Conservation (phyloP, 768 basidiomycete species). For the Nevesoporus exiguus region DNA sequence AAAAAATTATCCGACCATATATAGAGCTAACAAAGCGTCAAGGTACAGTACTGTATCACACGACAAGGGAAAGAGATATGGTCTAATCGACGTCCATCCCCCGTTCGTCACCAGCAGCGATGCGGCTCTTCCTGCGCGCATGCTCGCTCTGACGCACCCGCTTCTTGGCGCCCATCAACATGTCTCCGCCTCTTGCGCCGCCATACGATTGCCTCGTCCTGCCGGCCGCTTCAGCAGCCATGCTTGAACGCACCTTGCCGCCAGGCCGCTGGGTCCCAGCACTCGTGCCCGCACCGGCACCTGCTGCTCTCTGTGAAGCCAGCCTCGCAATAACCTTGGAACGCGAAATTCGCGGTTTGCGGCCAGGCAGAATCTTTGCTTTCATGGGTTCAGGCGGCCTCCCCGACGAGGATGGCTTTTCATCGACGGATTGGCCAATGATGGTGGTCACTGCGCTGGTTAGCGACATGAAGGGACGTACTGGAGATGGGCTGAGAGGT, state of each 20-base stretch:
- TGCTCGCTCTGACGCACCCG: slow-evolving; percentile 76
- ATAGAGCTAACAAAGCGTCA: slow-evolving; percentile 5
- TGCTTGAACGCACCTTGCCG: slow-evolving; percentile 48
- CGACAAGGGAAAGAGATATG: background rate
- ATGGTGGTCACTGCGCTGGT: slow-evolving; percentile 30
- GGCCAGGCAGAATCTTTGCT: slow-evolving; percentile 37
- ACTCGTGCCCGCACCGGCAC: slow-evolving; percentile 8
- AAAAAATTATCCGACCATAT: slow-evolving; percentile 14
- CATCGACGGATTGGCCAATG: slow-evolving; percentile 6
- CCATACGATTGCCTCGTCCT: slow-evolving; percentile 22
- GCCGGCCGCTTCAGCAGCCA: slow-evolving; percentile 36
- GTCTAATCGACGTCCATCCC: slow-evolving; percentile 15
- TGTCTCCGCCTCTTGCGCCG: slow-evolving; percentile 32
- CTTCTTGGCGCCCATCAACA: slow-evolving; percentile 67
- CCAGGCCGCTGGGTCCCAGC: slow-evolving; percentile 21
- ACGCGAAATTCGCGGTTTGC: slow-evolving; percentile 77
- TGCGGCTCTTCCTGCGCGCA: slow-evolving; percentile 51
- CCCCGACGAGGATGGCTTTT: background rate
- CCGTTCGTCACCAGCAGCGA: slow-evolving; percentile 14
- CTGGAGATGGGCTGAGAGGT: slow-evolving; percentile 38
- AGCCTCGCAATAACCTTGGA: slow-evolving; percentile 76
- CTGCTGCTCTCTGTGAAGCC: slow-evolving; percentile 62
- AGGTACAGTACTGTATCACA: slow-evolving; percentile 3
- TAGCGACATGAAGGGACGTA: slow-evolving; percentile 29
- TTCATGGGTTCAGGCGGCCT: slow-evolving; percentile 23